A percentile compares a stretch with the other conserved stretches of the same genome.
These are phyloP conservation scores for Neurospora cerealis DNA, from an alignment of 495 filamentous ascomycete genomes.

Conservation along the genomic window DNA sequence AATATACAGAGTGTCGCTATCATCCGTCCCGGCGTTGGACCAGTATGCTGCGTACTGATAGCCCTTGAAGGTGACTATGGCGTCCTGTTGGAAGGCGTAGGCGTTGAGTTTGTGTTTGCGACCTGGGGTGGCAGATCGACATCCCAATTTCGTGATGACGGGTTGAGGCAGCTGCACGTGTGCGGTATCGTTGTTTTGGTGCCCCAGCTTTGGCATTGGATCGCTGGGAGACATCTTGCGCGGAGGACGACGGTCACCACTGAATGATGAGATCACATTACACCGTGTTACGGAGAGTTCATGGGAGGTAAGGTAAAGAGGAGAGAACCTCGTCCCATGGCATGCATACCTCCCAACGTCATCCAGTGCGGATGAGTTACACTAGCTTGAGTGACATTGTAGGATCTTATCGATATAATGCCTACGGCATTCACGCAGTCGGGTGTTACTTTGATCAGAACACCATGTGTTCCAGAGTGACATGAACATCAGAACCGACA, in stretches of 20 bases:
- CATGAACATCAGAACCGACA: not conserved
- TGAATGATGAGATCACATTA: not conserved
- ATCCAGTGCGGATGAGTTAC: not conserved
- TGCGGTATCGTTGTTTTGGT: slow-evolving; percentile 1
- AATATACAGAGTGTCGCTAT: slow-evolving; percentile 29
- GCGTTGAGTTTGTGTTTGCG: slow-evolving; percentile 31
- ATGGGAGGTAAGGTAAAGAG: not conserved
- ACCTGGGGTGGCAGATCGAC: slow-evolving; percentile 19
- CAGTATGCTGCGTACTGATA: slow-evolving; percentile 40
- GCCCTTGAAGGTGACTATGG: slow-evolving; percentile 26
- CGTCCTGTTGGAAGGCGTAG: slow-evolving; percentile 35
- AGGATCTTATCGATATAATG: not conserved
- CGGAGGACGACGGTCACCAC: not conserved
- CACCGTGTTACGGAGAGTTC: not conserved
- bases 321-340: not conserved
- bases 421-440: not conserved
- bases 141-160: slow-evolving; percentile 21
- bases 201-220: not conserved
- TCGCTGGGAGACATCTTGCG: not conserved
- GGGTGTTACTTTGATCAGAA: not conserved
- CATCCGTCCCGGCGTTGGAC: slow-evolving; percentile 12
- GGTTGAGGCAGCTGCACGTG: slow-evolving; percentile 13
- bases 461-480: not conserved
- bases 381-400: not conserved
- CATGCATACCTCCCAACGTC: not conserved